Evolutionary conservation across 163 green algal species (phyloP).

Genomic region (Chlamydomonas reinhardtii): DNA sequence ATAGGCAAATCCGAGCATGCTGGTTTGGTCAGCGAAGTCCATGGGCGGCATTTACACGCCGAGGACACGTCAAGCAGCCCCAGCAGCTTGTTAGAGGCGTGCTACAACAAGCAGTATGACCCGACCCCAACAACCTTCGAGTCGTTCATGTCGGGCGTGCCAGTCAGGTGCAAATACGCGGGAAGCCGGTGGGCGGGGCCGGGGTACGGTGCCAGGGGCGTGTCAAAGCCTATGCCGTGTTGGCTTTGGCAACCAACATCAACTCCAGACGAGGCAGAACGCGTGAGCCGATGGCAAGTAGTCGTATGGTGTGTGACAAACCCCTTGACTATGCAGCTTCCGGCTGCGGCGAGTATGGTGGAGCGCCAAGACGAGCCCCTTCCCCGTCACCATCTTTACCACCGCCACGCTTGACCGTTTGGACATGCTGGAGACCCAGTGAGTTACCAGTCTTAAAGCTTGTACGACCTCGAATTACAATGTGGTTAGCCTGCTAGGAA

Average conservation of each 20-base stretch:
- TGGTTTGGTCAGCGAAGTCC: too few relatives aligned
- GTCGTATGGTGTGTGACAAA: too few relatives aligned
- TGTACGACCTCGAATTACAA: too few relatives aligned
- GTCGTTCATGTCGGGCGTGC: constrained; percentile 15
- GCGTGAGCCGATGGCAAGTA: too few relatives aligned
- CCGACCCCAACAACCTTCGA: constrained; percentile 14
- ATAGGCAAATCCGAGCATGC: too few relatives aligned
- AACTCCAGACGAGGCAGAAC: too few relatives aligned
- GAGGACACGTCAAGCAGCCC: too few relatives aligned
- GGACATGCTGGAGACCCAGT: constrained; percentile 41
- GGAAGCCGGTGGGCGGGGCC: too few relatives aligned
- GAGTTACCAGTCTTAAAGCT: neutral
- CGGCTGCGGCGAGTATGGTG: constrained; percentile 27
- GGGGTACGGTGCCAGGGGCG: too few relatives aligned
- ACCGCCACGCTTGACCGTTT: constrained; percentile 38
- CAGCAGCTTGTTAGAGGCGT: neutral
- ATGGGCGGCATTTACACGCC: too few relatives aligned
- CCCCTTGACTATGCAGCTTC: neutral
- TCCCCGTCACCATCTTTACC: constrained; percentile 47
- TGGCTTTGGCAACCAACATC: neutral
- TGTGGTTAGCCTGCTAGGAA: too few relatives aligned
- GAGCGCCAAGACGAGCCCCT: neutral
- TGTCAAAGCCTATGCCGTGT: too few relatives aligned
- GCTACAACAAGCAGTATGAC: constrained; percentile 22
- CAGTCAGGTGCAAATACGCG: neutral